phyloP scores from a whole-genome alignment of 2,329 filamentous ascomycete genomes.

The Zasmidium citrigriseum region DNA sequence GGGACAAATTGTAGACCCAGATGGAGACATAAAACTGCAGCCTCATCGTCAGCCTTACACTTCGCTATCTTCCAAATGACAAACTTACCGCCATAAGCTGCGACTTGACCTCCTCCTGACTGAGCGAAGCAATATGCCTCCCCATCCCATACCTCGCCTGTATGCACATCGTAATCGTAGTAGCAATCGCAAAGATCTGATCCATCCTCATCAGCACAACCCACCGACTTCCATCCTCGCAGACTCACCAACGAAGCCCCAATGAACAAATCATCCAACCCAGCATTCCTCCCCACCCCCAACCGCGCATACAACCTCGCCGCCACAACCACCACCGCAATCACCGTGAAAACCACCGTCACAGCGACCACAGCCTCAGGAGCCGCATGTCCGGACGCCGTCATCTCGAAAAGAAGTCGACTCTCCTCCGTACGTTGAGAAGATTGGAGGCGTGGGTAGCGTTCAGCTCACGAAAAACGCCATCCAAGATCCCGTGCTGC shows the following conservation, averaged over 20 bases:
- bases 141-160: conserved; percentile 27
- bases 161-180: conserved; percentile 19
- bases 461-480: background rate
- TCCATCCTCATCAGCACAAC: background rate
- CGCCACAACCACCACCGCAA: conserved; percentile 15
- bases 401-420: conserved; percentile 2
- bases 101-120: conserved; percentile 8
- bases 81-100: conserved; percentile 24
- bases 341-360: conserved; percentile 21
- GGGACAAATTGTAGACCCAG: conserved; percentile 40
- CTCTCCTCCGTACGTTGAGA: background rate
- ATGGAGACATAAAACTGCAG: conserved; percentile 21
- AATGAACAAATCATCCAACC: conserved; percentile 28
- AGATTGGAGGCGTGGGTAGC: background rate
- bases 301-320: conserved; percentile 18
- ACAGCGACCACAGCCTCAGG: conserved; percentile 21
- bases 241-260: conserved; percentile 18
- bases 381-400: conserved; percentile 18
- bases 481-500: conserved; percentile 1
- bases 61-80: background rate
- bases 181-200: conserved; percentile 19
- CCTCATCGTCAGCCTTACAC: background rate
- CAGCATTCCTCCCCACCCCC: conserved; percentile 21
- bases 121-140: conserved; percentile 17
- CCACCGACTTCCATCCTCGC: background rate